A percentile compares a stretch with the other conserved stretches of the same genome.
These are phyloP conservation scores for Pleurotus ostreatus DNA, from an alignment of 768 basidiomycete species.

Conservation along the genomic window DNA sequence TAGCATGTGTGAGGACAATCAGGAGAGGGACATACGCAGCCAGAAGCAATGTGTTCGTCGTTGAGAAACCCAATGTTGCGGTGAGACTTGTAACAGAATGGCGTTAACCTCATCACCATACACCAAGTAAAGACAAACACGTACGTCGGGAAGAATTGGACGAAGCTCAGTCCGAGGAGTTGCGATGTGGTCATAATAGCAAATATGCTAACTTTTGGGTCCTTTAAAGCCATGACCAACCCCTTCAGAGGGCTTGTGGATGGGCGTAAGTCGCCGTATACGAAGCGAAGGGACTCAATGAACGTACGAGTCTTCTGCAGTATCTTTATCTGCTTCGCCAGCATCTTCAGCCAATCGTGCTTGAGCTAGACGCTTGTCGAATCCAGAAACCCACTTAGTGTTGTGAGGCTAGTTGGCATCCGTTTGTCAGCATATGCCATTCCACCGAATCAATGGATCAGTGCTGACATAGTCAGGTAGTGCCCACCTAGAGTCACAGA, in stretches of 20 bases:
- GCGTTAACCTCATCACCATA: neutral
- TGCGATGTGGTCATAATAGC: slow-evolving; percentile 47
- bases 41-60: slow-evolving; percentile 55
- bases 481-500: slow-evolving; percentile 36
- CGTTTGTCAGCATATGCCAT: no score
- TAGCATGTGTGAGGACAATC: neutral
- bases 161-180: slow-evolving; percentile 53
- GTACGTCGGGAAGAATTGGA: slow-evolving; percentile 58
- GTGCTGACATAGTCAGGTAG: slow-evolving; percentile 55
- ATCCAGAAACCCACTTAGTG: slow-evolving; percentile 51
- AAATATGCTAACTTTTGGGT: slow-evolving; percentile 51
- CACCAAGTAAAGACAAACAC: slow-evolving; percentile 6
- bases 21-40: slow-evolving; percentile 41
- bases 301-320: slow-evolving; percentile 52
- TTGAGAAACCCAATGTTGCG: slow-evolving; percentile 55
- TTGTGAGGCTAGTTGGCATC: slow-evolving; percentile 45
- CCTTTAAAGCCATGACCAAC: slow-evolving; percentile 51
- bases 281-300: neutral
- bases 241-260: slow-evolving; percentile 41
- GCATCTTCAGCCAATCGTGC: slow-evolving; percentile 65
- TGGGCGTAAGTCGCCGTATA: neutral
- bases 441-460: neutral
- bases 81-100: slow-evolving; percentile 36
- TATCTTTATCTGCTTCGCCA: slow-evolving; percentile 63
- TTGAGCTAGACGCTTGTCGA: slow-evolving; percentile 56